Conservation (phyloP, 176 grass and related monocot genomes). For the Carex pumila region DNA sequence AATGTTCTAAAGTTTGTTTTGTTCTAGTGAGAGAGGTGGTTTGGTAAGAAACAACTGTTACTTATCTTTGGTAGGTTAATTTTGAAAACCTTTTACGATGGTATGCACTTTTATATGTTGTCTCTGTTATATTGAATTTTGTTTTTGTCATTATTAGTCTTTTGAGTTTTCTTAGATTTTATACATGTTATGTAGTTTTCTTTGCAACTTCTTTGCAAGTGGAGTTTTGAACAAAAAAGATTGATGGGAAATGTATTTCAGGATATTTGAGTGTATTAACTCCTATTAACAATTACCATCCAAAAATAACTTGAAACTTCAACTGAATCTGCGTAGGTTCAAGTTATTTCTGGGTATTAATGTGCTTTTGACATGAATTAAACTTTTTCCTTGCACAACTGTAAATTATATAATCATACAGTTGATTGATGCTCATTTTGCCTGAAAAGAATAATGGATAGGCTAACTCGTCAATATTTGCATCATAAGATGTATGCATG, state of each 20-base stretch:
- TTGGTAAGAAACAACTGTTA: background rate
- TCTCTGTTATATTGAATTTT: constrained; percentile 1
- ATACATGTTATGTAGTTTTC: background rate
- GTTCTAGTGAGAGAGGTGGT: background rate
- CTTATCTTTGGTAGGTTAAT: background rate
- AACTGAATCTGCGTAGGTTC: too few relatives aligned
- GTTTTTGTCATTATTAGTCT: background rate
- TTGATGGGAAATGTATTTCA: background rate
- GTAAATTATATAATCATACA: too few relatives aligned
- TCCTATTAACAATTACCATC: background rate
- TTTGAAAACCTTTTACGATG: background rate
- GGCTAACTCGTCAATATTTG: too few relatives aligned
- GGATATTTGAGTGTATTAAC: background rate
- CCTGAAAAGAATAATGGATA: too few relatives aligned
- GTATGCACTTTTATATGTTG: background rate
- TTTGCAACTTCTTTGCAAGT: background rate
- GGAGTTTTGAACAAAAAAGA: background rate
- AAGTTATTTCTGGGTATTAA: too few relatives aligned
- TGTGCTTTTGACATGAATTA: too few relatives aligned
- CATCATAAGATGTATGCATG: too few relatives aligned
- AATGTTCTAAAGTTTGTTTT: background rate
- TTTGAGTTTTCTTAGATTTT: background rate
- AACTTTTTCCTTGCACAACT: too few relatives aligned
- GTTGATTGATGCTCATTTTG: too few relatives aligned
- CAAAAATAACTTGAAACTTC: too few relatives aligned